Conservation (phyloP, 176 grass and related monocot species). For the Phragmites australis region DNA sequence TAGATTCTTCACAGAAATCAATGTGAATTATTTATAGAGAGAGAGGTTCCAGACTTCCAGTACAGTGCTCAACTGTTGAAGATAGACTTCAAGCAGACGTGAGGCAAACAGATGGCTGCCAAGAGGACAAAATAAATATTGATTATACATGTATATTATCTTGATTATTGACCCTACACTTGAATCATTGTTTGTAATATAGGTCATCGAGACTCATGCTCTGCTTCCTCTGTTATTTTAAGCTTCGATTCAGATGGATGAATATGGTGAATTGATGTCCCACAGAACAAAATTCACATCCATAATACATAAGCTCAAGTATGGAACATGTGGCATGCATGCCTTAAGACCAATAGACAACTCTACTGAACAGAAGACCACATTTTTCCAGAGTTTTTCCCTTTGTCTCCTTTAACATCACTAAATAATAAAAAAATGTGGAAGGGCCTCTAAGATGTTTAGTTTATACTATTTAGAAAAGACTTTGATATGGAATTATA, state of each 20-base stretch:
- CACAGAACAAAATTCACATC: slow-evolving; percentile 11
- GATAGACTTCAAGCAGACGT: not conserved
- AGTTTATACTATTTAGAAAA: not conserved
- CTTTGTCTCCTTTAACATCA: slow-evolving; percentile 5
- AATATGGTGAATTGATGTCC: not conserved
- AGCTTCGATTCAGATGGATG: slow-evolving; percentile 3
- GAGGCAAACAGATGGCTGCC: not conserved
- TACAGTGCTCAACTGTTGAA: slow-evolving; percentile 34
- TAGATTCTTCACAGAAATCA: not conserved
- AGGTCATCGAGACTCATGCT: not conserved
- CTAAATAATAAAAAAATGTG: not conserved
- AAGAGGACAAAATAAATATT: slow-evolving; percentile 30
- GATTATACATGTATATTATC: not conserved
- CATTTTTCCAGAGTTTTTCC: not conserved
- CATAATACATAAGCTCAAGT: not conserved
- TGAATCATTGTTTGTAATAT: slow-evolving; percentile 6
- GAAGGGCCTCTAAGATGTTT: not conserved
- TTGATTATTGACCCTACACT: not conserved
- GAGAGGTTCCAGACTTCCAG: slow-evolving; percentile 13
- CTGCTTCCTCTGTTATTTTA: not conserved
- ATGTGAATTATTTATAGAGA: slow-evolving; percentile 14
- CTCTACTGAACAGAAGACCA: not conserved
- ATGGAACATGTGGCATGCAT: slow-evolving; percentile 3
- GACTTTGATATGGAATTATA: not conserved
- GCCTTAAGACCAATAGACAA: not conserved